Evolutionary conservation across 257 asterid genomes (phyloP), one percentile per base, ranked within the genome.

Genomic region (Salvia hispanica): DNA sequence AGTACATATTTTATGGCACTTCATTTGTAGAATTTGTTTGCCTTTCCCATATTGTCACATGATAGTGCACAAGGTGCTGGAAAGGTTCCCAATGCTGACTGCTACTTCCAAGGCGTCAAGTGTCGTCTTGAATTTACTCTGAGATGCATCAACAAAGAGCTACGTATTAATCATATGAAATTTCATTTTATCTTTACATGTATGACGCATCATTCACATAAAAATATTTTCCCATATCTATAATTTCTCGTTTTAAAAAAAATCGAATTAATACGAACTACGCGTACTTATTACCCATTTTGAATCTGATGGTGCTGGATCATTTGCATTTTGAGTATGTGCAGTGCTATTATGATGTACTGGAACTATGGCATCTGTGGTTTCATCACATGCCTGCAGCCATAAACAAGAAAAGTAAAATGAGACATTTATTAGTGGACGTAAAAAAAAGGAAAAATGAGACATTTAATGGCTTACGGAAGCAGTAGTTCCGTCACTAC

Each of bases 31-130:
- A n/a, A n/a, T n/a, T n/a, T n/a, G n/a, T n/a, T n/a, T n/a, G n/a
- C n/a, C n/a, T n/a, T n/a, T n/a, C n/a, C n/a, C 21, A 18, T 18
- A 37, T 37, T 21, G 25, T 76, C 56, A 77, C 72, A 77, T 51
- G 45, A 73, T 77, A 14, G 76, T 68, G 51, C 82, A 77, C 25
- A 55, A 16, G 3, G 74, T 42, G 33, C 37, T 15, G 2, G 76
- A 57, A 9, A 58, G 0, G 28, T 4, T 58, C 15, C 82, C 82
- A 16, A 78, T 28, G 68, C 54, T 25, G 48, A 78, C 64, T 43
- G 67, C 82, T 11, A 65, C 3, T 66, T 78, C 79, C 9, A 78
- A 60, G 46, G 79, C 79, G 10, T 8, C 28, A 0, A 70, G 67
- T 44, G 82, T 74, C 9, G 3, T 2, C 33, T 7, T 65, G 76